Evolutionary conservation across 805 yeast genomes (phyloP).

Genomic region (Ogataea paraovalis): DNA sequence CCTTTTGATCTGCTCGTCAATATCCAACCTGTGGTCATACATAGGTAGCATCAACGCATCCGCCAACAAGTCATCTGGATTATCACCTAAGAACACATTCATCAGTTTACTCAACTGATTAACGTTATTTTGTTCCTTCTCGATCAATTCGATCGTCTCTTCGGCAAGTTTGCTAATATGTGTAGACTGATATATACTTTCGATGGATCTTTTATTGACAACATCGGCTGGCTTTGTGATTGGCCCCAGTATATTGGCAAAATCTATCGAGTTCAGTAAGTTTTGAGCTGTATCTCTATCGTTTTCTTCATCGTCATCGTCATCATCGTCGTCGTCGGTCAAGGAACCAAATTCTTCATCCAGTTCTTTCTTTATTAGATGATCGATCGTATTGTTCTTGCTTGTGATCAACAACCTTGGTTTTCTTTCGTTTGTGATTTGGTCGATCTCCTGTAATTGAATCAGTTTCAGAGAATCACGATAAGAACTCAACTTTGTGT

Average conservation of each 20-base stretch:
- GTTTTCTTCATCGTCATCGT: conserved; percentile 16
- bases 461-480: conserved; percentile 21
- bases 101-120: conserved; percentile 66
- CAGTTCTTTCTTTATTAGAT: conserved; percentile 23
- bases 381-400: conserved; percentile 23
- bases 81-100: conserved; percentile 83
- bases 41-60: conserved; percentile 60
- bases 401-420: conserved; percentile 23
- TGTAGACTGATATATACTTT: conserved; percentile 56
- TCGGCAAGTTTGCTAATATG: conserved; percentile 59
- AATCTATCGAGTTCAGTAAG: conserved; percentile 46
- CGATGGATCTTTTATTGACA: conserved; percentile 63
- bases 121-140: conserved; percentile 76
- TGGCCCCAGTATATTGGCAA: conserved; percentile 67
- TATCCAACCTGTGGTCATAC: conserved; percentile 61
- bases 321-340: conserved; percentile 16
- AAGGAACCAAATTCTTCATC: conserved; percentile 27
- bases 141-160: conserved; percentile 74
- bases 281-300: conserved; percentile 32
- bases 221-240: conserved; percentile 78
- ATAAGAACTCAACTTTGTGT: conserved; percentile 20
- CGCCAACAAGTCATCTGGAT: conserved; percentile 63
- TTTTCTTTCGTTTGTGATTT: conserved; percentile 14
- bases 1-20: conserved; percentile 19
- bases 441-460: conserved; percentile 16